Evolutionary conservation across 2,329 filamentous ascomycete species (phyloP), one percentile per base, ranked within the genome.

Genomic region (Fusarium clavum): DNA sequence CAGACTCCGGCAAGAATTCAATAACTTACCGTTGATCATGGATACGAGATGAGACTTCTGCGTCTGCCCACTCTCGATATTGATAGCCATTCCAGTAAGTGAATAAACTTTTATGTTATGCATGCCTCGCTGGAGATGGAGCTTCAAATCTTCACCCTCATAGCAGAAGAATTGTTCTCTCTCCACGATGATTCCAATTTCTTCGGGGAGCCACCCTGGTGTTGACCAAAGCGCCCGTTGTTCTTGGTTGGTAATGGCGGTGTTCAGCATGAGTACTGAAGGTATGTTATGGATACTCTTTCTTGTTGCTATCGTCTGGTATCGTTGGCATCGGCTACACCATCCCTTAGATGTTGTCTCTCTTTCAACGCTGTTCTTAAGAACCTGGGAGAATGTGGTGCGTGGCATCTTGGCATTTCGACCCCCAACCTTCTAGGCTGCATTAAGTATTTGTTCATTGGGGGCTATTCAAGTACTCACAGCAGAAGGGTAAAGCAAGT

Each of bases 141-240:
- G 81, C 77, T 91, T 91, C 70, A 99, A 81, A 74, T 98, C 94
- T 56, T 97, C 91, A 4, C 96, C 95, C 79, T 99, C 94, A 70
- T 94, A 98, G 79, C 94, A 98, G 80, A 93, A 94, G 77, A 98
- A 93, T 76, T 97, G 93, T n/a, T 93, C 94, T 74, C 93, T 89
- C 64, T 97, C 93, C 61, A 97, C 89, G 61, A 97, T 93, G 75
- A 99, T 89, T 40, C 96, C 96, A 74, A 99, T 94, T 78, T 98
- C 94, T 76, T 96, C 92, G 0, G 96, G 96, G 14, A 99, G 84
- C 91, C 95, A 99, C 18, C 93, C 93, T 1, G 93, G 93, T 14
- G 90, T 93, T 2, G 93, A 89, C 97, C 97, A 99, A 18, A 97
- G 85, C 63, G 92, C 87, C 73, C 91, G 91, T 38, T 94, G 89